These are phyloP conservation scores for Schizophyllum amplum DNA, from an alignment of 1,284 basidiomycete species.

Conservation along the genomic window DNA sequence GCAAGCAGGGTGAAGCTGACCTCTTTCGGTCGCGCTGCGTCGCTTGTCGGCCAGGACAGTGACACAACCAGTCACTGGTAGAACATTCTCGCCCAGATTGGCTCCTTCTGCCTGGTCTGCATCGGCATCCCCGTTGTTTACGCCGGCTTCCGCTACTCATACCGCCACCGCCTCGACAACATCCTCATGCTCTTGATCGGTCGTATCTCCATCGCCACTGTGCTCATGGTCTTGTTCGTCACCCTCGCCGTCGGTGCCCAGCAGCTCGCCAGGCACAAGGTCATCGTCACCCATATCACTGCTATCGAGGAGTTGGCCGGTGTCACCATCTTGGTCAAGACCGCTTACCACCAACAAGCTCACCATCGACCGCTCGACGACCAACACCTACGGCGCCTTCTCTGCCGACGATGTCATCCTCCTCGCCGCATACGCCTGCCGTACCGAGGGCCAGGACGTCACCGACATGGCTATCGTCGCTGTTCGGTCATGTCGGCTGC, in stretches of 20 bases:
- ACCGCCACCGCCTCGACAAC: conserved; percentile 93
- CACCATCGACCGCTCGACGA: conserved; percentile 90
- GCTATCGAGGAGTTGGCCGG: conserved; percentile 96
- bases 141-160: conserved; percentile 79
- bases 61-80: conserved; percentile 96
- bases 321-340: conserved; percentile 93
- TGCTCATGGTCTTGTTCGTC: conserved; percentile 95
- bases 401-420: conserved; percentile 87
- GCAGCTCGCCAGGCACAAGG: conserved; percentile 97
- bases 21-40: conserved; percentile 93
- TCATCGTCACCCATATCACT: conserved; percentile 96
- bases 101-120: conserved; percentile 89
- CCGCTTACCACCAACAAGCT: conserved; percentile 99
- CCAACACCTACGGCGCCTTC: conserved; percentile 89
- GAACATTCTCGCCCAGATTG: conserved; percentile 94
- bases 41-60: conserved; percentile 92
- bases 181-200: conserved; percentile 96
- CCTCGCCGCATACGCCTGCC: conserved; percentile 90
- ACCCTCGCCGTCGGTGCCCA: conserved; percentile 97
- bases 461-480: conserved; percentile 87
- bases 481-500: conserved; percentile 65
- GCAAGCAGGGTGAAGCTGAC: conserved; percentile 97
- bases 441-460: conserved; percentile 98
- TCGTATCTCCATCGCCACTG: conserved; percentile 98
- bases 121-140: conserved; percentile 89